phyloP scores from a whole-genome alignment of 805 yeast species.

The Saturnispora gosingensis region DNA sequence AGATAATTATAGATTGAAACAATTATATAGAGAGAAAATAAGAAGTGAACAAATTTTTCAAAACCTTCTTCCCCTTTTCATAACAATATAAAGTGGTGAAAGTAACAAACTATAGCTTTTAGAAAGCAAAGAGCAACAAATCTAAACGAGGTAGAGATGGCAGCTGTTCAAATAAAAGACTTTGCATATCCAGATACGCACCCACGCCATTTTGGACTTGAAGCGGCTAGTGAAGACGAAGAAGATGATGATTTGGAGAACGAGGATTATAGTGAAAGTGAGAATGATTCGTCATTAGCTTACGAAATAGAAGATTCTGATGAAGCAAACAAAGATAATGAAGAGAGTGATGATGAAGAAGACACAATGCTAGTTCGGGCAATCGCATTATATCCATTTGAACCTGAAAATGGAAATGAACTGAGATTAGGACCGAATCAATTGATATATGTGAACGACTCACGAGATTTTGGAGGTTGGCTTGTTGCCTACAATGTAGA shows the following conservation, averaged over 20 bases:
- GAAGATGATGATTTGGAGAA: neutral
- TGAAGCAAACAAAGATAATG: conserved; percentile 10
- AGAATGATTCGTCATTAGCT: conserved; percentile 4
- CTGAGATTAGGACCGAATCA: conserved; percentile 73
- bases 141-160: neutral
- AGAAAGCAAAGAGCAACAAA: neutral
- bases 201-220: conserved; percentile 61
- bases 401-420: conserved; percentile 92
- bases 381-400: conserved; percentile 79
- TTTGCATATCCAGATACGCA: conserved; percentile 68
- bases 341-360: conserved; percentile 14
- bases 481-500: conserved; percentile 78
- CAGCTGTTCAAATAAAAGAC: conserved; percentile 41
- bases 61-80: neutral
- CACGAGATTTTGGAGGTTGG: conserved; percentile 54
- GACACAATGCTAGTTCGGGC: conserved; percentile 35
- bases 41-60: neutral
- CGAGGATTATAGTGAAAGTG: conserved; percentile 8
- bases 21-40: neutral
- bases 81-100: neutral
- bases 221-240: neutral
- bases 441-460: conserved; percentile 70
- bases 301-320: neutral
- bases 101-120: neutral
- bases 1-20: neutral